Percentiles rank a stretch among this genome's conserved stretches.
Conservation (phyloP, 805 yeast species). For the Metschnikowia orientalis region DNA sequence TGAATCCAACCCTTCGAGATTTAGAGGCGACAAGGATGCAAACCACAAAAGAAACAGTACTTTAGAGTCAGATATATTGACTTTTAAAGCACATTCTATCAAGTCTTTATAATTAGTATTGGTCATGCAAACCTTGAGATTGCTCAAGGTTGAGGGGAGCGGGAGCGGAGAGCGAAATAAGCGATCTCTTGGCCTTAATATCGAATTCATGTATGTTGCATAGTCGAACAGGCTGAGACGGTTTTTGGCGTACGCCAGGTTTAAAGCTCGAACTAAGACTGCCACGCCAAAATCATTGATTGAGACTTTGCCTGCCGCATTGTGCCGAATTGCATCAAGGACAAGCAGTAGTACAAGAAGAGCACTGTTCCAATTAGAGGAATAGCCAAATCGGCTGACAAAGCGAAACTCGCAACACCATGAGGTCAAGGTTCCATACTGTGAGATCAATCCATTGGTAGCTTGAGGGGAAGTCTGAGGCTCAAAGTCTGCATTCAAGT, state of each 20-base stretch:
- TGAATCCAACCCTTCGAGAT: too few species aligned
- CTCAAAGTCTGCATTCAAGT: not conserved
- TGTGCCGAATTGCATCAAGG: too few species aligned
- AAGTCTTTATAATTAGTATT: not conserved
- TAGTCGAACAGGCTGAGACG: too few species aligned
- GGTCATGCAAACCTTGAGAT: conserved; percentile 1
- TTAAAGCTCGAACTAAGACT: conserved; percentile 1
- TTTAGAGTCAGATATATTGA: conserved; percentile 4
- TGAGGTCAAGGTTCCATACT: conserved; percentile 1
- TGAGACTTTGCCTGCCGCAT: too few species aligned
- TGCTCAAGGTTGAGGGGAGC: not conserved
- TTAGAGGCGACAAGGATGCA: conserved; percentile 1
- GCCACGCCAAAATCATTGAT: conserved; percentile 1
- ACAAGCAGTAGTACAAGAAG: too few species aligned
- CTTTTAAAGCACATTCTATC: not conserved
- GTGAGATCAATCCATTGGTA: not conserved
- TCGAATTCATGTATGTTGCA: too few species aligned
- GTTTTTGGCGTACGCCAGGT: too few species aligned
- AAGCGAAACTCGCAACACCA: conserved; percentile 23
- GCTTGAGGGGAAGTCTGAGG: conserved; percentile 1
- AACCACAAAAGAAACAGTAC: not conserved
- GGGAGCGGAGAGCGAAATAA: not conserved
- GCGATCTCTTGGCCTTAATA: too few species aligned
- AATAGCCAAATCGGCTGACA: conserved; percentile 16
- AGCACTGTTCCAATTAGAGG: too few species aligned